A percentile compares a stretch with the other conserved stretches of the same genome.
phyloP scores from a whole-genome alignment of 805 yeast species.

The Lipomyces sp. region DNA sequence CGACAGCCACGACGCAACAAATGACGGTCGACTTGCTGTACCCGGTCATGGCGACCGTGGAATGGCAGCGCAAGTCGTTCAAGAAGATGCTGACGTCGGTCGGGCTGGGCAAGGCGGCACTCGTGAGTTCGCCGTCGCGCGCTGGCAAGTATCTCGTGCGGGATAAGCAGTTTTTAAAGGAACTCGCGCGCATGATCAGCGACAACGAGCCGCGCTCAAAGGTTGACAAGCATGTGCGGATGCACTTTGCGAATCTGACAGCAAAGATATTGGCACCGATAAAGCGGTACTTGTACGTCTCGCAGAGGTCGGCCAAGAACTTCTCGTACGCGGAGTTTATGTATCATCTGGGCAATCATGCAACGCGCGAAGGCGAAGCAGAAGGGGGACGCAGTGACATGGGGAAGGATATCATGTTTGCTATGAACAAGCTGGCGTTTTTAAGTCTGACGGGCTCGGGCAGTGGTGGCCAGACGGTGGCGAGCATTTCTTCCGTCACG shows the following conservation, averaged over 20 bases:
- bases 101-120: slow-evolving; percentile 7
- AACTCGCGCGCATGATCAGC: slow-evolving; percentile 7
- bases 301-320: slow-evolving; percentile 17
- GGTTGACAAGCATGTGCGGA: slow-evolving; percentile 19
- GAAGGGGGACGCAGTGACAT: background rate
- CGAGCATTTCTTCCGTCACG: too few relatives aligned
- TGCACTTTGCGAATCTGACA: slow-evolving; percentile 27
- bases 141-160: slow-evolving; percentile 9
- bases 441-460: too few relatives aligned
- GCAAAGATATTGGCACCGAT: slow-evolving; percentile 24
- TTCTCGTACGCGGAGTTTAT: slow-evolving; percentile 24
- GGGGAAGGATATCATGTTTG: background rate
- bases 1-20: slow-evolving; percentile 14
- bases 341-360: slow-evolving; percentile 10
- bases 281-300: slow-evolving; percentile 20
- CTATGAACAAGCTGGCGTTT: too few relatives aligned
- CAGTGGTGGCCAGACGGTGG: too few relatives aligned
- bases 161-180: slow-evolving; percentile 16
- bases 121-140: background rate
- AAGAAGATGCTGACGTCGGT: slow-evolving; percentile 10
- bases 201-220: background rate
- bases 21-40: slow-evolving; percentile 25
- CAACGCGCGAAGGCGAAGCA: background rate
- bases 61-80: slow-evolving; percentile 20
- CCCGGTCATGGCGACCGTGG: slow-evolving; percentile 25